Evolutionary conservation across 225 moss, liverwort and hornwort species (phyloP).

Genomic region (Pleurozium schreberi): DNA sequence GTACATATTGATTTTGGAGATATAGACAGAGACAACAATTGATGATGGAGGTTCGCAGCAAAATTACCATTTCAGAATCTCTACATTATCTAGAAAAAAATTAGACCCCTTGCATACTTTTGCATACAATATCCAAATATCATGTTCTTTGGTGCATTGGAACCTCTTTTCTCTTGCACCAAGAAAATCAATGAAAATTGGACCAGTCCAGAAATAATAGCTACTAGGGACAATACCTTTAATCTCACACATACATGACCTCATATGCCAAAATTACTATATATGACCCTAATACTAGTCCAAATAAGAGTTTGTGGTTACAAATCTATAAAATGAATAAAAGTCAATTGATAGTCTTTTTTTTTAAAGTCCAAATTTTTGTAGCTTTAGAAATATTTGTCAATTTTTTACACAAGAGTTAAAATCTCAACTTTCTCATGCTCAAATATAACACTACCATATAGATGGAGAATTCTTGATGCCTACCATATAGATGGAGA

Average conservation of each 20-base stretch:
- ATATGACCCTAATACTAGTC: too few relatives aligned
- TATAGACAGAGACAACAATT: not conserved
- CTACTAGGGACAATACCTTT: not conserved
- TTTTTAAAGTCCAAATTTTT: not conserved
- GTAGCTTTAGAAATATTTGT: not conserved
- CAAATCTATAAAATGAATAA: not conserved
- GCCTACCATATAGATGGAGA: too few relatives aligned
- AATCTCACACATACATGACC: too few relatives aligned
- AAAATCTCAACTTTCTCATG: too few relatives aligned
- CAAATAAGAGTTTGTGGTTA: not conserved
- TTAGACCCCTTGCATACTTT: too few relatives aligned
- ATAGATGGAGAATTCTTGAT: not conserved
- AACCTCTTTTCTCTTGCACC: not conserved
- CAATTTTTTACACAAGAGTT: not conserved
- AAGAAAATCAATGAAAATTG: not conserved
- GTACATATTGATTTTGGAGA: not conserved
- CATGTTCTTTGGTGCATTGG: fast-evolving
- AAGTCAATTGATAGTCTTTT: not conserved
- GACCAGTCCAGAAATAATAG: not conserved
- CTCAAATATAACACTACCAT: too few relatives aligned
- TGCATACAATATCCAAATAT: fast-evolving
- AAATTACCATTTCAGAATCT: too few relatives aligned
- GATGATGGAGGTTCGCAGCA: too few relatives aligned
- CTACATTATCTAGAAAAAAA: too few relatives aligned
- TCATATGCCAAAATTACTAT: too few relatives aligned